phyloP scores from a whole-genome alignment of 2,329 filamentous ascomycete genomes.

The Ascocoryne sarcoides region DNA sequence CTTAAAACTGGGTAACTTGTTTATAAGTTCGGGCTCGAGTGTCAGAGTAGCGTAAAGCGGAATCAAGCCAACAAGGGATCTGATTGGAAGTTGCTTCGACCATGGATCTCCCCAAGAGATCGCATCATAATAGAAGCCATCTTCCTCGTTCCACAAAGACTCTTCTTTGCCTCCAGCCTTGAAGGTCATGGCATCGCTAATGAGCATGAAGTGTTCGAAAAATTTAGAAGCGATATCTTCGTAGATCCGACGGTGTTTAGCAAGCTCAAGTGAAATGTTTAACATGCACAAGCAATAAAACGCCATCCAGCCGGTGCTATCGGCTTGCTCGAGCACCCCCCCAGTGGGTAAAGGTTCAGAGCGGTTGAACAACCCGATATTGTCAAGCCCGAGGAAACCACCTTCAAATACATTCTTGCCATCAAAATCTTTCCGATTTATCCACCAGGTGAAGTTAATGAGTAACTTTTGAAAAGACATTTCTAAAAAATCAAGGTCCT shows the following conservation, averaged over 20 bases:
- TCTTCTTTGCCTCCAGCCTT: slow-evolving; percentile 61
- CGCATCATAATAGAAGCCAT: slow-evolving; percentile 97
- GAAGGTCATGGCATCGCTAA: slow-evolving; percentile 94
- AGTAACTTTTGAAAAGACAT: slow-evolving; percentile 93
- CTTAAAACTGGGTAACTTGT: slow-evolving; percentile 87
- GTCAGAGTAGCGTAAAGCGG: slow-evolving; percentile 89
- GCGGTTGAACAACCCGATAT: slow-evolving; percentile 95
- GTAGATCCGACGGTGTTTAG: slow-evolving; percentile 89
- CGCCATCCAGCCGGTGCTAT: slow-evolving; percentile 98
- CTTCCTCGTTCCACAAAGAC: slow-evolving; percentile 91
- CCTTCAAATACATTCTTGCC: slow-evolving; percentile 98
- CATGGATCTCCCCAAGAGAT: slow-evolving; percentile 93
- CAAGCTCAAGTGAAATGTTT: slow-evolving; percentile 90
- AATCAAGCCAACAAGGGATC: slow-evolving; percentile 87
- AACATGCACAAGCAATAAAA: slow-evolving; percentile 96
- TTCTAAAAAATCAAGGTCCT: slow-evolving; percentile 92
- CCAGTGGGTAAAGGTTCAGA: slow-evolving; percentile 92
- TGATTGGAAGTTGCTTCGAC: slow-evolving; percentile 85
- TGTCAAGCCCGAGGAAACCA: slow-evolving; percentile 90
- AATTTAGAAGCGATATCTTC: slow-evolving; percentile 98
- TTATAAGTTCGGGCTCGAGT: slow-evolving; percentile 86
- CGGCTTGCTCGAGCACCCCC: slow-evolving; percentile 87
- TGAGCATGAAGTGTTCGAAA: slow-evolving; percentile 97
- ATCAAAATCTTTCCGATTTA: slow-evolving; percentile 88
- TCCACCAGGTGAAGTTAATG: slow-evolving; percentile 99